These are phyloP conservation scores for Phytophthora capsici DNA, from an alignment of 352 stramenopile genomes.

Conservation along the genomic window DNA sequence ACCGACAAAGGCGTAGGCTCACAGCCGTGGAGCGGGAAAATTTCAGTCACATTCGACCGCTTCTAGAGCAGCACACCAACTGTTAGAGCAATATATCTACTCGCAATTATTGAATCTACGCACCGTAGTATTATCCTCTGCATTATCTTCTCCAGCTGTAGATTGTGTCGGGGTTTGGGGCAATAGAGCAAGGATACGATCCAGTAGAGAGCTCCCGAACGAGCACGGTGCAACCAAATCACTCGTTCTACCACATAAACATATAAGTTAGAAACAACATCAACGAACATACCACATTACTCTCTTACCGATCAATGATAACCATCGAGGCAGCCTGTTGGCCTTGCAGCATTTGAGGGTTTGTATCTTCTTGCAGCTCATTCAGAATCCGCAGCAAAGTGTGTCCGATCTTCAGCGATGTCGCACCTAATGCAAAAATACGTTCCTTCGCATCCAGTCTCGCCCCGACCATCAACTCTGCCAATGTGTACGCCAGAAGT, in stretches of 20 bases:
- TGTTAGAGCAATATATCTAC: not conserved
- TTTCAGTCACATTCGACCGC: conserved; percentile 62
- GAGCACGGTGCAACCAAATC: conserved; percentile 70
- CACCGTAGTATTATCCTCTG: conserved; percentile 20
- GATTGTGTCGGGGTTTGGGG: conserved; percentile 51
- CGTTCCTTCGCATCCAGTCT: conserved; percentile 69
- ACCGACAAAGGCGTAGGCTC: conserved; percentile 53
- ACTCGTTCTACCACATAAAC: conserved; percentile 47
- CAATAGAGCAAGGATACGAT: conserved; percentile 68
- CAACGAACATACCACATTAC: conserved; percentile 1
- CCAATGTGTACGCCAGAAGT: conserved; percentile 69
- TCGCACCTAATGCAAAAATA: conserved; percentile 74
- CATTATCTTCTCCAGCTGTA: conserved; percentile 19
- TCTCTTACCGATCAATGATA: conserved; percentile 69
- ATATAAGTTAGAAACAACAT: not conserved
- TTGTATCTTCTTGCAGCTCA: conserved; percentile 60
- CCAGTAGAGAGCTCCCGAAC: conserved; percentile 71
- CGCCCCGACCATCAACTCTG: conserved; percentile 55
- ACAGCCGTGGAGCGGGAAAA: conserved; percentile 72
- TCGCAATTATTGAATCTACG: not conserved
- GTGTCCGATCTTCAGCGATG: conserved; percentile 82
- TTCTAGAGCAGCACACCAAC: conserved; percentile 30
- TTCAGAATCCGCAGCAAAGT: conserved; percentile 72
- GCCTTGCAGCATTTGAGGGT: conserved; percentile 38
- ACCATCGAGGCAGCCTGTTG: conserved; percentile 63